These are phyloP conservation scores for Symbiodinium natans DNA, from an alignment of 73 alveolate species.

Conservation along the genomic window DNA sequence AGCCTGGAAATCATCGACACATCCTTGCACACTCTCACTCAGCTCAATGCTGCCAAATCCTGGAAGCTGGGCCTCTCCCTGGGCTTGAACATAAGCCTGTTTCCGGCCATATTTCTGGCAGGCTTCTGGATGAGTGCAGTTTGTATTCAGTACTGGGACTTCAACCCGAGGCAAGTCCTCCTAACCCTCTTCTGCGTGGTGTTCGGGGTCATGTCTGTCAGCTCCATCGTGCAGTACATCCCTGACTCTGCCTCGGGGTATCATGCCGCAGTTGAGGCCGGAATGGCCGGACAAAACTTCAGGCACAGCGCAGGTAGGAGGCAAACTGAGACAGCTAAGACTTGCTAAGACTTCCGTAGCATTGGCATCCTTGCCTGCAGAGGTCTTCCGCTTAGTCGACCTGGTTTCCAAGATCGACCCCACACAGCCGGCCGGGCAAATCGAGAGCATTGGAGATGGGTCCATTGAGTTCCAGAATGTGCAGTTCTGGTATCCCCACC, in stretches of 20 bases:
- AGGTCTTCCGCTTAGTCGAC: conserved; percentile 73
- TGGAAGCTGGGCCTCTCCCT: conserved; percentile 9
- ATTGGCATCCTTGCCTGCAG: no score
- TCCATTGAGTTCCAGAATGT: conserved; percentile 43
- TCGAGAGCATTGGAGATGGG: conserved; percentile 68
- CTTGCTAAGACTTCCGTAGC: no score
- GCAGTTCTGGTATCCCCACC: conserved; percentile 53
- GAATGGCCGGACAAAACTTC: no score
- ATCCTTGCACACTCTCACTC: background rate
- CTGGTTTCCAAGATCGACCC: conserved; percentile 67
- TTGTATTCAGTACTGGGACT: background rate
- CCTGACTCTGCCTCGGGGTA: conserved; percentile 72
- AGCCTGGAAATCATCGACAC: conserved; percentile 22
- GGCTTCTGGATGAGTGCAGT: conserved; percentile 6
- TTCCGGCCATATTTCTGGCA: background rate
- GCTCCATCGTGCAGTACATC: conserved; percentile 61
- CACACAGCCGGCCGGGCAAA: conserved; percentile 22
- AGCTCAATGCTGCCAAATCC: background rate
- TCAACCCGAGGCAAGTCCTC: background rate
- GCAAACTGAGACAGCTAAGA: no score
- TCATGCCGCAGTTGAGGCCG: conserved; percentile 54
- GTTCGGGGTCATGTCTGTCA: conserved; percentile 69
- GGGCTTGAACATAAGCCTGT: background rate
- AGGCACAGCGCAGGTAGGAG: no score
- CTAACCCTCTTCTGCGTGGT: conserved; percentile 5